Base-by-base conservation (phyloP, 2,329 filamentous ascomycete species). In the Exophiala spinifera region DNA sequence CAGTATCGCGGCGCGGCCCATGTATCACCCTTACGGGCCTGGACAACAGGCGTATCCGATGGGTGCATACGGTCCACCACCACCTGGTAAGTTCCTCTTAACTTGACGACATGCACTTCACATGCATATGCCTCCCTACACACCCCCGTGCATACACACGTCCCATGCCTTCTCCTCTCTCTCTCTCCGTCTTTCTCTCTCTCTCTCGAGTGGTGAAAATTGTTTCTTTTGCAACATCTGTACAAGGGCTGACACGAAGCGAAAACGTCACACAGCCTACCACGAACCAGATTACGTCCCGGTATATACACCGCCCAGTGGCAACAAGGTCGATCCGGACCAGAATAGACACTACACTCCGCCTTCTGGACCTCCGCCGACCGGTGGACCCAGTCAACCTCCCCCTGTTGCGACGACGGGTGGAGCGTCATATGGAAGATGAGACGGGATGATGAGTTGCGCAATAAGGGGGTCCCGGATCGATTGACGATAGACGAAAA, bases 321-420 rank as follows among this genome's bases (percentile, higher is more conserved):
- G 50, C 14, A 65, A 64, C 15, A 67, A 67, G 54, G 57, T 63
- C 43, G 61, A 66, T 51, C 64, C 65, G 11, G 49, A 60, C 28
- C 65, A 67, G 46, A 57, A 56, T 25, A 44, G 23, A 25, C 42
- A 44, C 7, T 64, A 57, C 46, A 52, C 50, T 25, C 50, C 58
- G 17, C 53, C 52, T 11, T 36, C 49, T 21, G 43, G 43, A 13
- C 47, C 54, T 46, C 49, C 55, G 23, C 47, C 53, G 21, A n/a
- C 51, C 2, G 49, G n/a, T 43, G 40, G 31, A n/a, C 31, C 23
- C 21, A 54, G 48, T n/a, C 48, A 49, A 15, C 49, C 28, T 31
- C 28, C 28, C 7, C 28, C 28, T 31, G 28, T 10, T 31, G 28
- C 28, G 28, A 31, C 11, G 28, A 31, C 28, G 8, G 28, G 28